Conservation (phyloP, 768 basidiomycete species). For the Dentipellis fragilis region DNA sequence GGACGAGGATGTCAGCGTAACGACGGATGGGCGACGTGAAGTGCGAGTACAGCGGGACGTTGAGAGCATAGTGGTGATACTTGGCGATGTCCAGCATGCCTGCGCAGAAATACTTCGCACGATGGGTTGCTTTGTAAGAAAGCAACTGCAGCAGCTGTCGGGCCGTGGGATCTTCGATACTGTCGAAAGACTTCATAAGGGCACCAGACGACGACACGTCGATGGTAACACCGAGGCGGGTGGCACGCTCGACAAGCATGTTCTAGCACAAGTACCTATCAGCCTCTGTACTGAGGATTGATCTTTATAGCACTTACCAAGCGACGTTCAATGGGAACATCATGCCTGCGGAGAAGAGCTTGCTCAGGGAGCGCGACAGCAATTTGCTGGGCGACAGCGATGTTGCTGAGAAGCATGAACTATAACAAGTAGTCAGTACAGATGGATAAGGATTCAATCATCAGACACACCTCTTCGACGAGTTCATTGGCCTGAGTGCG, state of each 20-base stretch:
- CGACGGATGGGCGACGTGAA: conserved; percentile 90
- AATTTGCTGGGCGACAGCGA: conserved; percentile 83
- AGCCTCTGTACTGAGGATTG: conserved; percentile 4
- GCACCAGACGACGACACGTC: conserved; percentile 72
- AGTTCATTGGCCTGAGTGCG: conserved; percentile 66
- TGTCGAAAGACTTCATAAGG: conserved; percentile 78
- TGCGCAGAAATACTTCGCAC: conserved; percentile 96
- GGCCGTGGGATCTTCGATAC: conserved; percentile 61
- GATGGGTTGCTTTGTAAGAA: conserved; percentile 84
- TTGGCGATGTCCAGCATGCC: conserved; percentile 99
- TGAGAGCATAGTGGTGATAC: conserved; percentile 89
- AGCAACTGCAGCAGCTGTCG: conserved; percentile 75
- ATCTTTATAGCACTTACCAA: conserved; percentile 40
- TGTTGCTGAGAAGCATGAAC: conserved; percentile 94
- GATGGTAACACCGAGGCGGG: conserved; percentile 73
- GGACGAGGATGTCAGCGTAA: conserved; percentile 90
- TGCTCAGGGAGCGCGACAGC: conserved; percentile 94
- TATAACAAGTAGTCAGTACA: conserved; percentile 19
- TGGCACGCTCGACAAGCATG: conserved; percentile 70
- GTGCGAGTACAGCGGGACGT: conserved; percentile 85
- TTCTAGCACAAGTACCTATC: conserved; percentile 32
- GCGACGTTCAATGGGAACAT: conserved; percentile 85
- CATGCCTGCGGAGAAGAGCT: conserved; percentile 91
- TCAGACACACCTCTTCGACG: conserved; percentile 69
- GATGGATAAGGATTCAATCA: not conserved